These are phyloP conservation scores for Acorus gramineus DNA, from an alignment of 106 monocot species.

Conservation along the genomic window DNA sequence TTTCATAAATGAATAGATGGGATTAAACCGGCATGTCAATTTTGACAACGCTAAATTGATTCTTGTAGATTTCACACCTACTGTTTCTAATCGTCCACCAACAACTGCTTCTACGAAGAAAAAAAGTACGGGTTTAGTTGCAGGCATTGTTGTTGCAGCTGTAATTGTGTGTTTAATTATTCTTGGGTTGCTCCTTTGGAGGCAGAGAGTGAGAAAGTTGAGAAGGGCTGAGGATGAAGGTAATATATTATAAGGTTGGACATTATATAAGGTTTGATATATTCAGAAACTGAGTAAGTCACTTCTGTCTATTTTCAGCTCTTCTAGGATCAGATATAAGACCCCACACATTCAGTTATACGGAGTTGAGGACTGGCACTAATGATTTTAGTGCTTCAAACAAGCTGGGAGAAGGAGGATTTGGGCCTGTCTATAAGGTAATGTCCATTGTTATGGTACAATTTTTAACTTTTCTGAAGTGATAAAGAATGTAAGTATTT, in stretches of 20 bases:
- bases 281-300: background rate
- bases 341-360: no score
- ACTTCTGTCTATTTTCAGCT: background rate
- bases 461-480: background rate
- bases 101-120: background rate
- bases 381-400: no score
- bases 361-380: no score
- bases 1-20: background rate
- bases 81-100: conserved; percentile 9
- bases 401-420: no score
- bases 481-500: background rate
- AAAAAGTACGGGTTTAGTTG: conserved; percentile 10
- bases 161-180: background rate
- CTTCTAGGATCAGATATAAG: no score
- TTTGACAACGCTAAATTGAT: background rate
- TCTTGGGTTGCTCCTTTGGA: background rate
- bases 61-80: conserved; percentile 19
- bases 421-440: no score
- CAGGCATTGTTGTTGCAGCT: conserved; percentile 4
- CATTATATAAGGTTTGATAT: background rate
- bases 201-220: background rate
- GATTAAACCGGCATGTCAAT: background rate
- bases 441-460: background rate
- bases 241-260: background rate
- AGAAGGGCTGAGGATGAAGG: conserved; percentile 8